A percentile compares a stretch with the other conserved stretches of the same genome.
phyloP scores from a whole-genome alignment of 2,329 filamentous ascomycete genomes.

The Mycocentrospora acerina region DNA sequence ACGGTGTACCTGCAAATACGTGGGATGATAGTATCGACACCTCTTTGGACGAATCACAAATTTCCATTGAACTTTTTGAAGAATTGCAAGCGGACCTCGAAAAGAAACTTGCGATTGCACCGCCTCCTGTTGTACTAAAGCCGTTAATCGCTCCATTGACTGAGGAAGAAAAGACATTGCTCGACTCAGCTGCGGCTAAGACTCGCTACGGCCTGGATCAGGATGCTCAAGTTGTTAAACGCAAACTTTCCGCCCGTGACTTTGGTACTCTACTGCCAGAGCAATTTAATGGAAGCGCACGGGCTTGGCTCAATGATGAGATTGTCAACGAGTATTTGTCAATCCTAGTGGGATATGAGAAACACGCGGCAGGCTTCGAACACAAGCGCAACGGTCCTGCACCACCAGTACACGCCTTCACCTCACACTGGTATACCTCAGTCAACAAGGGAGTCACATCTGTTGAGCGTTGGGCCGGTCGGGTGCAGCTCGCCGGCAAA shows the following conservation, averaged over 20 bases:
- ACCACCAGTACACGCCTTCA: constrained; percentile 64
- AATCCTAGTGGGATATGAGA: constrained; percentile 62
- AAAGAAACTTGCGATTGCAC: constrained; percentile 12
- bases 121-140: constrained; percentile 8
- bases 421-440: constrained; percentile 66
- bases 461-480: constrained; percentile 52
- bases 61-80: constrained; percentile 22
- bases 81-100: constrained; percentile 19
- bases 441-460: constrained; percentile 38
- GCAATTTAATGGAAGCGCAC: constrained; percentile 44
- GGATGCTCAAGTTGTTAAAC: constrained; percentile 10
- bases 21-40: constrained; percentile 11
- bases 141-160: constrained; percentile 23
- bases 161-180: constrained; percentile 11
- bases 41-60: constrained; percentile 20
- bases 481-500: constrained; percentile 33
- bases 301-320: constrained; percentile 74
- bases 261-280: constrained; percentile 59
- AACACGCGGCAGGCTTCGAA: constrained; percentile 55
- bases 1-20: constrained; percentile 11
- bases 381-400: constrained; percentile 57
- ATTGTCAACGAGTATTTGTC: constrained; percentile 68
- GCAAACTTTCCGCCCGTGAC: constrained; percentile 57
- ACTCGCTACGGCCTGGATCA: constrained; percentile 18
- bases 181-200: constrained; percentile 15